Percentiles rank a stretch among this genome's conserved stretches.
phyloP scores from a whole-genome alignment of 192 early-diverging fungal species.

The Rhizophlyctis rosea region DNA sequence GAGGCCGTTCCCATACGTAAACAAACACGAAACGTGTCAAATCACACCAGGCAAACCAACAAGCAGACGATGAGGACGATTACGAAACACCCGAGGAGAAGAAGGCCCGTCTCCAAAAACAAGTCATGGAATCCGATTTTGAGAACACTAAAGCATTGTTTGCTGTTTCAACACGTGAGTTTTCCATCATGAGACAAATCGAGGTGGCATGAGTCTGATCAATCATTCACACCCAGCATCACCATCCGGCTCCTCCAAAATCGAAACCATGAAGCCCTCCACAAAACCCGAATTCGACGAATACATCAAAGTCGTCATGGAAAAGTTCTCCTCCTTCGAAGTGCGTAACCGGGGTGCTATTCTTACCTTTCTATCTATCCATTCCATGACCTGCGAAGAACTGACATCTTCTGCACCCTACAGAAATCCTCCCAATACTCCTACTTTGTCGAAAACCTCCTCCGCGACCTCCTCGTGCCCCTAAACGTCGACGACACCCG shows the following conservation, averaged over 20 bases:
- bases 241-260: slow-evolving; percentile 5
- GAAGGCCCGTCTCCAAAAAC: slow-evolving; percentile 33
- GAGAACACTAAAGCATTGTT: slow-evolving; percentile 51
- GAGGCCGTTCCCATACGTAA: not conserved
- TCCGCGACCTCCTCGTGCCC: slow-evolving; percentile 38
- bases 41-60: not conserved
- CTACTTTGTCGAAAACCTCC: slow-evolving; percentile 50
- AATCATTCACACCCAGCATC: no score
- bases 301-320: slow-evolving; percentile 33
- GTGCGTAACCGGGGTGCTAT: slow-evolving; percentile 21
- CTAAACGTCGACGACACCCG: slow-evolving; percentile 47
- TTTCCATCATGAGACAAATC: not conserved
- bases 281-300: slow-evolving; percentile 44
- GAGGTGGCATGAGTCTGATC: no score
- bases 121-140: slow-evolving; percentile 44
- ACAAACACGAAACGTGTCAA: not conserved
- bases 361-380: no score
- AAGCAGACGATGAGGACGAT: slow-evolving; percentile 22
- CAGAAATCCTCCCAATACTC: slow-evolving; percentile 32
- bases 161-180: no score
- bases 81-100: slow-evolving; percentile 44
- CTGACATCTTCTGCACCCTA: no score
- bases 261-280: slow-evolving; percentile 47
- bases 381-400: no score
- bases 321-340: slow-evolving; percentile 45